Conservation (phyloP, 2,329 filamentous ascomycete species). For the Trichoderma aggressivum region DNA sequence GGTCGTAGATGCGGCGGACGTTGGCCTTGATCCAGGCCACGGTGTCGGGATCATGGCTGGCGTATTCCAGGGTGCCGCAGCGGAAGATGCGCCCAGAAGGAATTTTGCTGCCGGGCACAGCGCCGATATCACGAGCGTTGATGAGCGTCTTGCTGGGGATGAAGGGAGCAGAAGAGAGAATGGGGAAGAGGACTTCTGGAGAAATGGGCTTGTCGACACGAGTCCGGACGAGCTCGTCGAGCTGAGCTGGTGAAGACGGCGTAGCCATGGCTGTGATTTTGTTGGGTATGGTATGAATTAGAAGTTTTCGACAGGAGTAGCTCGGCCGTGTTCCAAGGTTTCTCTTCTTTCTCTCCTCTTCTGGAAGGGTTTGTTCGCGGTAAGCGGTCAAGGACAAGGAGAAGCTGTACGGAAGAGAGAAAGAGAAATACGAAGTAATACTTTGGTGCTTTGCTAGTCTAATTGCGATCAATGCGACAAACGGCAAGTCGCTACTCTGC, state of each 20-base stretch:
- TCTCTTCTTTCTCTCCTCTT: neutral
- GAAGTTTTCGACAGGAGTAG: neutral
- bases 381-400: neutral
- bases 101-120: constrained; percentile 41
- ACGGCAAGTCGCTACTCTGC: neutral
- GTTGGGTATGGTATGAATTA: neutral
- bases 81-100: constrained; percentile 44
- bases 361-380: neutral
- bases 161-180: constrained; percentile 45
- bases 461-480: neutral
- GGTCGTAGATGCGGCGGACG: constrained; percentile 49
- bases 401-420: neutral
- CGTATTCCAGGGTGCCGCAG: constrained; percentile 42
- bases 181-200: constrained; percentile 33
- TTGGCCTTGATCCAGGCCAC: constrained; percentile 36
- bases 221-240: constrained; percentile 40
- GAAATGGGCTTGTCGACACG: constrained; percentile 41
- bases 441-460: neutral
- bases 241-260: constrained; percentile 25
- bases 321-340: neutral
- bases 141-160: constrained; percentile 45
- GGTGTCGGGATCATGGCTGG: constrained; percentile 29
- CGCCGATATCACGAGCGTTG: constrained; percentile 51
- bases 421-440: neutral
- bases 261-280: constrained; percentile 2